Evolutionary conservation across 768 basidiomycete genomes (phyloP), one percentile per base, ranked within the genome.

Genomic region (Stropharia rugosoannulata): DNA sequence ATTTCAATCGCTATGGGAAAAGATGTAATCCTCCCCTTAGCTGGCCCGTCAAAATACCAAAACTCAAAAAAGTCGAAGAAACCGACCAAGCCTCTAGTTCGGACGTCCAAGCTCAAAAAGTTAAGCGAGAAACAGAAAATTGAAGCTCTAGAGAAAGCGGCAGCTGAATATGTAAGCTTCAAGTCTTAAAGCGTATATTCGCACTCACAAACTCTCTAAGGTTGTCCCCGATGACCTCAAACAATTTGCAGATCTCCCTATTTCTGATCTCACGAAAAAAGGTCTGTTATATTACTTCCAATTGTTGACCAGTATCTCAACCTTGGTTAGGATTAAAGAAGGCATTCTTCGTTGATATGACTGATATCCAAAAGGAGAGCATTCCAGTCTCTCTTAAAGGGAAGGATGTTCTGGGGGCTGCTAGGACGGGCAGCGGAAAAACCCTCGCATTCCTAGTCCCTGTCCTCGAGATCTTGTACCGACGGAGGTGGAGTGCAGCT

Each of bases 391-490:
- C 97, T 13, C 77, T 99, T 2, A 93, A 96, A 45, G 95, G 97
- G 18, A 92, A 93, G 69, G 97, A 99, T 68, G 93, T 99, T 4
- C 83, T 99, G 5, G 97, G 95, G 53, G 95, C 97, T 18, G 97
- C 97, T 4, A 82, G 87, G 55, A 99, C 97, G 42, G 97, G 97
- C 45, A 93, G 90, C 36, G 97, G 96, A 16, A 98, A 99, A 73
- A 98, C 97, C 0, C 82, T 98, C 49, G 95, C 97, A 0, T 99
- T 99, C 72, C 75, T 98, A 51, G 86, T 99, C 22, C 97, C 97
- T 1, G 87, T 92, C 5, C 80, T 98, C 4, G 97, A 98, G 70
- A 75, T 97, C 51, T 75, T 99, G 48, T 90, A 90, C 72, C 83
- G 90, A 51, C 80, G 91, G 69, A 93, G 93, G 71, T 98, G 98